Conservation (phyloP, 495 filamentous ascomycete species). For the Penicillium cinerascens region DNA sequence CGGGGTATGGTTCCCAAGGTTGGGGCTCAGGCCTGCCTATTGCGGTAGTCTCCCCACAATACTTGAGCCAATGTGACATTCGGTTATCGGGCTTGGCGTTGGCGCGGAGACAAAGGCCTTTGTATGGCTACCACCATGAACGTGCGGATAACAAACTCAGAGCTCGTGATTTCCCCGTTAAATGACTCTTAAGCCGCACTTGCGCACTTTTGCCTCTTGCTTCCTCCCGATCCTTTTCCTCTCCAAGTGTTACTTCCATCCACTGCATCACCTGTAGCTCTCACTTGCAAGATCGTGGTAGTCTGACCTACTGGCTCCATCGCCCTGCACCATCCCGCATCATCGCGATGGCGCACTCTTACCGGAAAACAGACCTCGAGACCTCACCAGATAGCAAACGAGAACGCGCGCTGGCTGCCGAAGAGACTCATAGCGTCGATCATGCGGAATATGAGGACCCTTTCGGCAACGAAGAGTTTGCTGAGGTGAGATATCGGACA, state of each 20-base stretch:
- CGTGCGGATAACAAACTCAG: background rate
- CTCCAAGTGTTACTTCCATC: background rate
- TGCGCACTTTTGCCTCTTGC: background rate
- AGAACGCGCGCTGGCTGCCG: background rate
- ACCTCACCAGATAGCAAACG: background rate
- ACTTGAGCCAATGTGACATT: background rate
- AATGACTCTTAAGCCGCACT: background rate
- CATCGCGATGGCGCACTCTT: background rate
- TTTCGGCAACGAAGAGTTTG: constrained; percentile 24
- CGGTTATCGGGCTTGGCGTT: background rate
- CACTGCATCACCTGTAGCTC: background rate
- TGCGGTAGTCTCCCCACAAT: background rate
- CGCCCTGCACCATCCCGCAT: background rate
- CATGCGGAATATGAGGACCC: constrained; percentile 14
- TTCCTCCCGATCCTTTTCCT: background rate
- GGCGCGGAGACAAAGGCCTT: background rate
- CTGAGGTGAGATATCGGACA: constrained; percentile 31
- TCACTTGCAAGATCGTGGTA: background rate
- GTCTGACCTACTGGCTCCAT: background rate
- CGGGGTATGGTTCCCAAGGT: background rate
- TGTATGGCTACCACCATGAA: background rate
- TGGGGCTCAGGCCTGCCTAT: background rate
- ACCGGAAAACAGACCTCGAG: background rate
- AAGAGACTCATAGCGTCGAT: background rate
- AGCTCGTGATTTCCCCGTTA: background rate